Conservation (phyloP, 805 yeast species). For the Diddensiella transvaalensis region DNA sequence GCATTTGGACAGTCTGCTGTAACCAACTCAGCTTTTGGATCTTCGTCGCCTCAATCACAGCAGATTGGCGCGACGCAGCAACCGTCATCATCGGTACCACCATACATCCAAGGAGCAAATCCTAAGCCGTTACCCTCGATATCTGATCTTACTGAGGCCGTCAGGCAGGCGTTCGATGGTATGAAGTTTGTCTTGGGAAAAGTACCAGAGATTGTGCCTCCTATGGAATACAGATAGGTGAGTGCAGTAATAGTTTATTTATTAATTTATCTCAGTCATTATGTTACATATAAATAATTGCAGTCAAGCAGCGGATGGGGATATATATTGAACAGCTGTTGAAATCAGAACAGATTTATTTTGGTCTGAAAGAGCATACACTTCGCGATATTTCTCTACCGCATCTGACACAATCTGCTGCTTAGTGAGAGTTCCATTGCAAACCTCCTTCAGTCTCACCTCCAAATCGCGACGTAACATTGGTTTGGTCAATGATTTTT, state of each 20-base stretch:
- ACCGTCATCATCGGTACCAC: not conserved
- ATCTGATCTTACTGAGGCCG: conserved; percentile 40
- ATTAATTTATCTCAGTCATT: too few relatives aligned
- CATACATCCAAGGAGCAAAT: conserved; percentile 35
- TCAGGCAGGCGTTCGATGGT: conserved; percentile 44
- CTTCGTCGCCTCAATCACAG: not conserved
- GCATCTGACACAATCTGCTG: conserved; percentile 54
- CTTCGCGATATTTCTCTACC: conserved; percentile 56
- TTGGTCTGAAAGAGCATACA: conserved; percentile 47
- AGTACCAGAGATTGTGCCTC: conserved; percentile 34
- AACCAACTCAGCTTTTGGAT: not conserved
- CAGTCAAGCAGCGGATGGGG: not conserved
- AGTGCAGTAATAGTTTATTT: not conserved
- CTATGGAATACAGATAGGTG: conserved; percentile 28
- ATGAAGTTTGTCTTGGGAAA: conserved; percentile 28
- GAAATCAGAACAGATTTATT: conserved; percentile 39
- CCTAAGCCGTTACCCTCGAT: conserved; percentile 29
- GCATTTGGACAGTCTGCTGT: too few relatives aligned
- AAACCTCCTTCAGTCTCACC: conserved; percentile 57
- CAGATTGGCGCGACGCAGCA: too few relatives aligned
- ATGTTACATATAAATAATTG: conserved; percentile 2
- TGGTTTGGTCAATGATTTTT: conserved; percentile 81
- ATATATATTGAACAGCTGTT: conserved; percentile 30
- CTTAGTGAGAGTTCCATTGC: conserved; percentile 56
- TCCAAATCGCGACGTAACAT: conserved; percentile 78